phyloP scores from a whole-genome alignment of 495 filamentous ascomycete genomes.

The Haplographium delicatum region DNA sequence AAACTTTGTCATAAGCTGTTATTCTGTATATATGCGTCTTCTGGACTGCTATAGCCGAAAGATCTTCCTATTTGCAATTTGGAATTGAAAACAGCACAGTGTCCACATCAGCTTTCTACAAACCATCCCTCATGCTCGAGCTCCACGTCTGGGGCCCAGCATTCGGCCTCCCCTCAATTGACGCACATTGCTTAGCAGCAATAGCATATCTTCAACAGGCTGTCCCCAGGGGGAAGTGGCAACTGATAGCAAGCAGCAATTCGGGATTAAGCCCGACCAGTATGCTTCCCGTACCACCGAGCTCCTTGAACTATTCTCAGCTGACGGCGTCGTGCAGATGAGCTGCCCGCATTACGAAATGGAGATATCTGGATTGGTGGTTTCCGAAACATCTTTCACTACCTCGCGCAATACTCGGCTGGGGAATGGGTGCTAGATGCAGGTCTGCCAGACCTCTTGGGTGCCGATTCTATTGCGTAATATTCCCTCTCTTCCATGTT shows the following conservation, averaged over 20 bases:
- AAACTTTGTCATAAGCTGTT: no score
- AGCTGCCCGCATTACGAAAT: conserved; percentile 70
- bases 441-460: conserved; percentile 37
- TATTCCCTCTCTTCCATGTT: conserved; percentile 10
- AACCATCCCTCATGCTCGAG: conserved; percentile 64
- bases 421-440: conserved; percentile 52
- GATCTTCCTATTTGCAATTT: no score
- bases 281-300: conserved; percentile 38
- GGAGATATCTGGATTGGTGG: conserved; percentile 58
- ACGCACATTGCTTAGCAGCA: conserved; percentile 77
- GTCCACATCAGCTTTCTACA: no score
- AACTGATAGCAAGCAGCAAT: conserved; percentile 69
- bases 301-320: no score
- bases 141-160: conserved; percentile 91
- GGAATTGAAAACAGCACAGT: no score
- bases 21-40: no score
- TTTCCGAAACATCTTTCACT: conserved; percentile 67
- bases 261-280: conserved; percentile 69
- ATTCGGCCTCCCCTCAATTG: conserved; percentile 82
- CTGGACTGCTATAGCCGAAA: no score
- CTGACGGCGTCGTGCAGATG: conserved; percentile 42
- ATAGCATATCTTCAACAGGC: conserved; percentile 63
- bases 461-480: conserved; percentile 54
- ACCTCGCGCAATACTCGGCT: conserved; percentile 51
- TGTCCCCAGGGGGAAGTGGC: conserved; percentile 59